Evolutionary conservation across 345 rosid species (phyloP).

Genomic region (Eucalyptus sideroxylon): DNA sequence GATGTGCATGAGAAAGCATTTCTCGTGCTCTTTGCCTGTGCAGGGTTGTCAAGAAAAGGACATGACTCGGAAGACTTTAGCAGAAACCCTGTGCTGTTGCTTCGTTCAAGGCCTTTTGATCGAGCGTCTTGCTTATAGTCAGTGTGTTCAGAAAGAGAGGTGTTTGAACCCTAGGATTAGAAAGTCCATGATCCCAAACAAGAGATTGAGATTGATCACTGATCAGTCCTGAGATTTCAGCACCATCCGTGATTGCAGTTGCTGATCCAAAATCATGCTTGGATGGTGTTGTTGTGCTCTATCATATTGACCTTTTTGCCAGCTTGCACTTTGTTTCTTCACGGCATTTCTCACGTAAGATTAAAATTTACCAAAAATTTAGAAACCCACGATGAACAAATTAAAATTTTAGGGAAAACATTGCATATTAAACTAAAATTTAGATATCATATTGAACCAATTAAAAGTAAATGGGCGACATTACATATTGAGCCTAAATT

Average conservation of each 20-base stretch:
- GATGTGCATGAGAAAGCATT: neutral
- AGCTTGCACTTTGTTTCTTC: neutral
- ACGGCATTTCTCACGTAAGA: neutral
- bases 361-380: neutral
- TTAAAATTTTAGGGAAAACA: neutral
- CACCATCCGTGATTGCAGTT: neutral
- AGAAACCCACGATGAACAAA: neutral
- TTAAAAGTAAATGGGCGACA: rapidly evolving
- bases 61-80: neutral
- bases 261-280: neutral
- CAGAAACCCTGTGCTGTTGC: neutral
- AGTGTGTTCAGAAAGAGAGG: neutral
- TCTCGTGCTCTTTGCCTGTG: neutral
- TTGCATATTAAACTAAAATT: neutral
- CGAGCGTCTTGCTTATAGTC: neutral
- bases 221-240: neutral
- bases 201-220: neutral
- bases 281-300: neutral
- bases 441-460: neutral
- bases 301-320: neutral
- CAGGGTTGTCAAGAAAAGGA: neutral
- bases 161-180: neutral
- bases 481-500: rapidly evolving
- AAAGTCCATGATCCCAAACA: neutral
- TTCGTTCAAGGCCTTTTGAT: neutral